These are phyloP conservation scores for Acanthochlamys bracteata DNA, from an alignment of 106 monocot species.

Conservation along the genomic window DNA sequence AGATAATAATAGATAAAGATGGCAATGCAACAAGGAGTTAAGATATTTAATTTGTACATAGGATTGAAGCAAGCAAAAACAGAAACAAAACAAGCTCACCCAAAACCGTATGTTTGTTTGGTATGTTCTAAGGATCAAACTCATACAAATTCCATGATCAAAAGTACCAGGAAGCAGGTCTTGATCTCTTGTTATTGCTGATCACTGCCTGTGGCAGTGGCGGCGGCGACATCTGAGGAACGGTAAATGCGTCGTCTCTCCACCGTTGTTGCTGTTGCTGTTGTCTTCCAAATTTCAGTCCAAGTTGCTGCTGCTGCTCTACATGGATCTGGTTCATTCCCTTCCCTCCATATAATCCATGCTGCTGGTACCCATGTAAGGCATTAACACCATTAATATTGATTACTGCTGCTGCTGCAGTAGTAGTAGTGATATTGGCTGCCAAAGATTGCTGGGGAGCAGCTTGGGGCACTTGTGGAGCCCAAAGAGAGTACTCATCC, in stretches of 20 bases:
- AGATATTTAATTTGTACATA: too few species aligned
- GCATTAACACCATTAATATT: too few species aligned
- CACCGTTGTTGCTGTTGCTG: too few species aligned
- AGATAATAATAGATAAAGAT: too few species aligned
- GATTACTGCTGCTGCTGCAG: background rate
- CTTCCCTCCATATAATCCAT: background rate
- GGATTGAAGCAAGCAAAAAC: too few species aligned
- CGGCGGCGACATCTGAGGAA: conserved; percentile 2
- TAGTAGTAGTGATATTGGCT: background rate
- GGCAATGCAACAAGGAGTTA: too few species aligned
- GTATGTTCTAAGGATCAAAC: too few species aligned
- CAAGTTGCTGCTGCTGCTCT: background rate
- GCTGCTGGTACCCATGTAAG: too few species aligned
- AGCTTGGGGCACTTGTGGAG: conserved; percentile 4
- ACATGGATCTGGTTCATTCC: background rate
- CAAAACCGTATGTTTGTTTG: too few species aligned
- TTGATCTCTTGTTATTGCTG: conserved; percentile 2
- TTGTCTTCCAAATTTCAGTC: background rate
- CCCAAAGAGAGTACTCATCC: conserved; percentile 10
- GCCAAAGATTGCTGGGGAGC: background rate
- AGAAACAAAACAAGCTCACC: too few species aligned
- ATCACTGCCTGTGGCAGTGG: background rate
- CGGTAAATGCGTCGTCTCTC: background rate
- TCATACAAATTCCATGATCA: too few species aligned
- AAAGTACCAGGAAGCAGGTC: background rate